Evolutionary conservation across 371 early-diverging fungal genomes (phyloP).

Genomic region (Astathelohania contejeani): DNA sequence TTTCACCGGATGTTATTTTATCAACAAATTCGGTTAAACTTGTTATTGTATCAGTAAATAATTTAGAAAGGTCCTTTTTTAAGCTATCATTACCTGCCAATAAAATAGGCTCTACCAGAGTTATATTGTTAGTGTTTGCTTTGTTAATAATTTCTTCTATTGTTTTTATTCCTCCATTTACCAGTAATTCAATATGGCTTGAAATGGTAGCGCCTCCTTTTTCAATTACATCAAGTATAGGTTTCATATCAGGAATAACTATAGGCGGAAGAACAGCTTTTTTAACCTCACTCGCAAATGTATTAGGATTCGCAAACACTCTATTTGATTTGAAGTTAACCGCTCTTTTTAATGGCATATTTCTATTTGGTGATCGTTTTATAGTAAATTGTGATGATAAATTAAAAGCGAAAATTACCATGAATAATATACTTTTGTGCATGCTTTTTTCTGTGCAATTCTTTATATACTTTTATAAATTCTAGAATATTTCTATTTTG

Average conservation of each 20-base stretch:
- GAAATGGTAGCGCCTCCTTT: neutral
- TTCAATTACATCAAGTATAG: constrained; percentile 2
- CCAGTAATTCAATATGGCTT: neutral
- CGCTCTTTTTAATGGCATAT: too few relatives aligned
- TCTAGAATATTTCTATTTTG: too few relatives aligned
- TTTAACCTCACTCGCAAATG: too few relatives aligned
- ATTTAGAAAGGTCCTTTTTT: neutral
- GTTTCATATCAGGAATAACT: constrained; percentile 5
- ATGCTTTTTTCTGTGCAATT: too few relatives aligned
- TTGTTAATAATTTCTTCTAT: neutral
- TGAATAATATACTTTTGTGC: too few relatives aligned
- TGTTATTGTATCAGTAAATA: neutral
- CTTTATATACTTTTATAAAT: too few relatives aligned
- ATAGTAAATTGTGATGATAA: too few relatives aligned
- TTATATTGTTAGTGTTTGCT: neutral
- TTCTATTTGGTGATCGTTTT: too few relatives aligned
- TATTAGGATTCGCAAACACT: too few relatives aligned
- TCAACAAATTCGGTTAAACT: neutral
- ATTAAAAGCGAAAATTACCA: too few relatives aligned
- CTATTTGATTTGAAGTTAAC: too few relatives aligned
- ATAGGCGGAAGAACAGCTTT: neutral
- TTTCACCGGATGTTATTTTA: neutral
- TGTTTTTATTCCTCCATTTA: neutral
- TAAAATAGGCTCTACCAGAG: neutral
- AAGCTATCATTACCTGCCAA: neutral